These are phyloP conservation scores for Pugionium cornutum DNA, from an alignment of 345 rosid genomes.

Conservation along the genomic window DNA sequence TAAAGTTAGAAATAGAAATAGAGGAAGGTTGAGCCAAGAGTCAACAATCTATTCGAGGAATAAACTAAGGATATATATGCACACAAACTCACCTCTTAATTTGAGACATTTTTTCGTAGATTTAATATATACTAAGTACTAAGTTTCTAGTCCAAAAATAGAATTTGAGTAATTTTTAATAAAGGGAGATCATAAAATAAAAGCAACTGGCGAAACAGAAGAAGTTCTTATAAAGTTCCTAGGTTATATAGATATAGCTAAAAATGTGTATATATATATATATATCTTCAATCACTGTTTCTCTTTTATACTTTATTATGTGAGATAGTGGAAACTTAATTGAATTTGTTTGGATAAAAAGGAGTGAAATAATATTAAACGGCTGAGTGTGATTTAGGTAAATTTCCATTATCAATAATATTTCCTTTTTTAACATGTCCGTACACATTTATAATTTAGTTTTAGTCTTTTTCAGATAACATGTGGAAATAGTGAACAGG, in stretches of 20 bases:
- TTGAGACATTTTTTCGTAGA: constrained; percentile 35
- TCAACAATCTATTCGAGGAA: constrained; percentile 48
- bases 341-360: constrained; percentile 34
- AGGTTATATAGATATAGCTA: constrained; percentile 34
- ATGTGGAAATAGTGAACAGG: constrained; percentile 29
- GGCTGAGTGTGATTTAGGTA: constrained; percentile 37
- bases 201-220: constrained; percentile 32
- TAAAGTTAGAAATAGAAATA: constrained; percentile 21
- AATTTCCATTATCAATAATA: constrained; percentile 35
- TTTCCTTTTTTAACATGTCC: constrained; percentile 37
- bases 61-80: constrained; percentile 35
- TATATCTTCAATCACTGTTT: constrained; percentile 15
- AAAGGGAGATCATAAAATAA: neutral
- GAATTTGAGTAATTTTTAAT: constrained; percentile 5
- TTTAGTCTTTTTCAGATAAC: constrained; percentile 15
- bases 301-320: constrained; percentile 1
- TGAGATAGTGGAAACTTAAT: constrained; percentile 39
- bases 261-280: constrained; percentile 3
- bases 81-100: constrained; percentile 33
- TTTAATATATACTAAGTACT: constrained; percentile 22
- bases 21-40: constrained; percentile 42
- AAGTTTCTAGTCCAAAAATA: constrained; percentile 30
- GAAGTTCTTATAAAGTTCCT: constrained; percentile 33
- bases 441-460: constrained; percentile 24
- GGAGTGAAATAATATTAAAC: constrained; percentile 29